Conservation (phyloP, 139 green algal species). For the Closterium sp. region DNA sequence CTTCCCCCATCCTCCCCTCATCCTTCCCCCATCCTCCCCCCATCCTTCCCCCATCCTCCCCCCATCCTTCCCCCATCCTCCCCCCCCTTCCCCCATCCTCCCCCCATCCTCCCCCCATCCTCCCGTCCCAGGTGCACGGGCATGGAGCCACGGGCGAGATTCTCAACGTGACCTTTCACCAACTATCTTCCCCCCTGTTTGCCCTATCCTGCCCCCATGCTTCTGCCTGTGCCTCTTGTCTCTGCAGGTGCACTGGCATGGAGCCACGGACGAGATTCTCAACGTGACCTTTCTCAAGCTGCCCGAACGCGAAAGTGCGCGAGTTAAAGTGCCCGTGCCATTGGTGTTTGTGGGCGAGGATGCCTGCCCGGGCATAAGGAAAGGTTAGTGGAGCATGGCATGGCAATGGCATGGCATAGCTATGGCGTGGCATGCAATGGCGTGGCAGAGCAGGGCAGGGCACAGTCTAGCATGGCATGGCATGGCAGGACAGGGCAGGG, state of each 20-base stretch:
- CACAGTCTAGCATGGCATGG: too few relatives aligned
- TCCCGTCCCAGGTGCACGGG: constrained; percentile 19
- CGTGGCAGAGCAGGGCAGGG: too few relatives aligned
- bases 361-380: constrained; percentile 37
- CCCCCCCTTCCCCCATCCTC: too few relatives aligned
- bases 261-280: constrained; percentile 15
- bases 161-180: constrained; percentile 41
- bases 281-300: constrained; percentile 45
- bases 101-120: too few relatives aligned
- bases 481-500: too few relatives aligned
- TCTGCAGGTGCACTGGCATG: constrained; percentile 32
- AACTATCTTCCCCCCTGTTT: background rate
- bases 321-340: constrained; percentile 39
- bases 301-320: background rate
- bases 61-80: too few relatives aligned
- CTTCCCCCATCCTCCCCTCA: too few relatives aligned
- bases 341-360: constrained; percentile 38
- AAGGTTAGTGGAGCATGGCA: constrained; percentile 18
- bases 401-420: background rate
- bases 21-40: too few relatives aligned
- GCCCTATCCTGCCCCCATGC: background rate
- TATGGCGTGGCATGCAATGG: background rate
- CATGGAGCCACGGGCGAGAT: constrained; percentile 32
- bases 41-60: too few relatives aligned
- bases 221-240: background rate